Evolutionary conservation across 169 alveolate genomes (phyloP).

Genomic region (Amoebophrya sp.): DNA sequence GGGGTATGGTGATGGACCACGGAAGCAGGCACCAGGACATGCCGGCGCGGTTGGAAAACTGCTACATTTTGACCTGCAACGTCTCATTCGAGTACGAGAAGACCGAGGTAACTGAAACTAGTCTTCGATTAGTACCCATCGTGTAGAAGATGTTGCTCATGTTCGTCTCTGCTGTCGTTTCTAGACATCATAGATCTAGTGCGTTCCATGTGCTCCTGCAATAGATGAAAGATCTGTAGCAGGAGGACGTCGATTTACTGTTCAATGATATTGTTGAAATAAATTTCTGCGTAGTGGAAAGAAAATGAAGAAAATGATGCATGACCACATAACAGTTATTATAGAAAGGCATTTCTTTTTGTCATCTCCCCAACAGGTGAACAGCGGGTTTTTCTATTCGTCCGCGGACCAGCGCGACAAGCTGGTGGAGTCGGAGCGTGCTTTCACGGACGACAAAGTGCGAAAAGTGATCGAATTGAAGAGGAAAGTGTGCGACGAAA

Average conservation of each 20-base stretch:
- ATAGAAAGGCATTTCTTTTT: too few species aligned
- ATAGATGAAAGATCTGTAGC: too few species aligned
- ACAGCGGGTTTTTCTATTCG: slow-evolving; percentile 90
- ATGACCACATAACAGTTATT: too few species aligned
- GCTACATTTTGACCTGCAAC: slow-evolving; percentile 90
- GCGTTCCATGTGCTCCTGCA: too few species aligned
- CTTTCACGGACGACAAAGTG: slow-evolving; percentile 92
- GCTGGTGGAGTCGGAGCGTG: slow-evolving; percentile 87
- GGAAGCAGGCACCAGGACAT: slow-evolving; percentile 97
- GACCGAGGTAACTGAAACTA: slow-evolving; percentile 82
- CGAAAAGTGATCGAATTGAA: slow-evolving; percentile 88
- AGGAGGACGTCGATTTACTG: too few species aligned
- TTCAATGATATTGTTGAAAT: background rate
- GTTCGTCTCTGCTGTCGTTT: too few species aligned
- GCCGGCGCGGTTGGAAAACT: slow-evolving; percentile 91
- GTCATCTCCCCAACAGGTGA: slow-evolving; percentile 38
- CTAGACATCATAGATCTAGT: too few species aligned
- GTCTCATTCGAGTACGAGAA: slow-evolving; percentile 96
- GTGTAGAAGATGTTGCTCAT: too few species aligned
- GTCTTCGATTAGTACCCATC: too few species aligned
- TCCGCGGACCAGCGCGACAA: slow-evolving; percentile 93
- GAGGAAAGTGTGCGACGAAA: slow-evolving; percentile 65
- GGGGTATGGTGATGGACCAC: slow-evolving; percentile 96
- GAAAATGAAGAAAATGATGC: too few species aligned
- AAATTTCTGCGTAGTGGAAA: background rate